Evolutionary conservation across 2,329 filamentous ascomycete species (phyloP).

Genomic region (Neocucurbitaria cava): DNA sequence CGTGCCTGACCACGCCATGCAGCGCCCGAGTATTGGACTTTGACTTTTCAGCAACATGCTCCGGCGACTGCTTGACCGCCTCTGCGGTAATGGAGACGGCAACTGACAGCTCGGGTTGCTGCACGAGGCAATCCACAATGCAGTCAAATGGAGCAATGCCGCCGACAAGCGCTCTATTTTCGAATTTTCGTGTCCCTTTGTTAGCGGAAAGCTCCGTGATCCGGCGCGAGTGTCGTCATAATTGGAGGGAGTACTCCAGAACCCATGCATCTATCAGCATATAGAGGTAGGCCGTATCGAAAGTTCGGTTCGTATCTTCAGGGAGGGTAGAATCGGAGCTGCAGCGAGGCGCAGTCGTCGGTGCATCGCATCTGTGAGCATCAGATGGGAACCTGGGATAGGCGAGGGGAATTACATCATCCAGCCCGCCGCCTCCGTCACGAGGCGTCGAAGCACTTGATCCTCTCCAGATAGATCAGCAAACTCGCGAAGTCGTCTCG

Average conservation of each 20-base stretch:
- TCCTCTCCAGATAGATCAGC: conserved; percentile 7
- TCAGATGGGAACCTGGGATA: conserved; percentile 10
- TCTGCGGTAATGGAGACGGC: conserved; percentile 3
- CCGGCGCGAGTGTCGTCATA: conserved; percentile 20
- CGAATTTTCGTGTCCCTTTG: conserved; percentile 4
- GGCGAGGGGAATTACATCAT: conserved; percentile 23
- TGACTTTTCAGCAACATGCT: background rate
- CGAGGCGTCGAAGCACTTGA: conserved; percentile 13
- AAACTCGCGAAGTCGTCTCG: conserved; percentile 2
- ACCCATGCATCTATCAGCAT: conserved; percentile 11
- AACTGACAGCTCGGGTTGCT: conserved; percentile 17
- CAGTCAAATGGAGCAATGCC: conserved; percentile 12
- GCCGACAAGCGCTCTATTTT: conserved; percentile 16
- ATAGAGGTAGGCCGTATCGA: conserved; percentile 10
- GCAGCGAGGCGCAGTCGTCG: conserved; percentile 20
- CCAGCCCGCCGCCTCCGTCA: conserved; percentile 16
- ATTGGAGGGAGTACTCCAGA: conserved; percentile 11
- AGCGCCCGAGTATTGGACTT: background rate
- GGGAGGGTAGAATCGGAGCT: conserved; percentile 3
- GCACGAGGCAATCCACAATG: conserved; percentile 3
- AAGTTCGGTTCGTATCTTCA: conserved; percentile 16
- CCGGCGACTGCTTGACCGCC: conserved; percentile 19
- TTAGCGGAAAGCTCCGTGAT: conserved; percentile 14
- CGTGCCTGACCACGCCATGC: background rate
- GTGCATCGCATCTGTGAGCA: conserved; percentile 10